Percentiles rank a stretch among this genome's conserved stretches.
Conservation (phyloP, 2,329 filamentous ascomycete genomes). For the Alternaria panax region DNA sequence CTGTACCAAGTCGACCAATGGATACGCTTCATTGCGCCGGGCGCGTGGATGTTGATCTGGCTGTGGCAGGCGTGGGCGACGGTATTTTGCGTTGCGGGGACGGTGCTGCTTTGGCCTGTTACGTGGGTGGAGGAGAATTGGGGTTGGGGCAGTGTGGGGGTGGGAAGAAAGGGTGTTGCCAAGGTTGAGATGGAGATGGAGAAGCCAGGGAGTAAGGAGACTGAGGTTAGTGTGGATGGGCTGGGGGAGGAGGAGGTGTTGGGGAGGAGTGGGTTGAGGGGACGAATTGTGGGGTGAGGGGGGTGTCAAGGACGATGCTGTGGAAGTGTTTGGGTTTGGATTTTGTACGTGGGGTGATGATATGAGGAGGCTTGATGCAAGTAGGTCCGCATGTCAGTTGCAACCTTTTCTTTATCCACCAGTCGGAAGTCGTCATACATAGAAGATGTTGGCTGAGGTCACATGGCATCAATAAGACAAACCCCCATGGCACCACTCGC, state of each 20-base stretch:
- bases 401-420: not conserved
- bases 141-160: constrained; percentile 14
- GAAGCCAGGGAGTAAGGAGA: constrained; percentile 1
- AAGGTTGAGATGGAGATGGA: constrained; percentile 12
- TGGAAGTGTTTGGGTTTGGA: not conserved
- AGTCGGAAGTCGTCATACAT: not conserved
- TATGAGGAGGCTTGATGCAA: not conserved
- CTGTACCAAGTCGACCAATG: constrained; percentile 80
- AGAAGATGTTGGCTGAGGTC: not conserved
- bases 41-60: constrained; percentile 65
- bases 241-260: constrained; percentile 18
- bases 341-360: no score
- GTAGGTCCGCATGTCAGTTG: not conserved
- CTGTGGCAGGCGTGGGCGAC: constrained; percentile 72
- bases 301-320: not conserved
- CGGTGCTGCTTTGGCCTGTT: constrained; percentile 60
- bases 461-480: not conserved
- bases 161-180: not conserved
- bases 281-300: constrained; percentile 18
- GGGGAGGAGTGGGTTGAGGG: constrained; percentile 18
- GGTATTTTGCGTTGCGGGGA: constrained; percentile 68
- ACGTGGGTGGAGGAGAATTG: constrained; percentile 35
- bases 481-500: no score
- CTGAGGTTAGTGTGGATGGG: constrained; percentile 17
- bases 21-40: constrained; percentile 72